Percentiles rank a stretch among this genome's conserved stretches.
phyloP scores from a whole-genome alignment of 257 asterid genomes.

The Penstemon eatonii region DNA sequence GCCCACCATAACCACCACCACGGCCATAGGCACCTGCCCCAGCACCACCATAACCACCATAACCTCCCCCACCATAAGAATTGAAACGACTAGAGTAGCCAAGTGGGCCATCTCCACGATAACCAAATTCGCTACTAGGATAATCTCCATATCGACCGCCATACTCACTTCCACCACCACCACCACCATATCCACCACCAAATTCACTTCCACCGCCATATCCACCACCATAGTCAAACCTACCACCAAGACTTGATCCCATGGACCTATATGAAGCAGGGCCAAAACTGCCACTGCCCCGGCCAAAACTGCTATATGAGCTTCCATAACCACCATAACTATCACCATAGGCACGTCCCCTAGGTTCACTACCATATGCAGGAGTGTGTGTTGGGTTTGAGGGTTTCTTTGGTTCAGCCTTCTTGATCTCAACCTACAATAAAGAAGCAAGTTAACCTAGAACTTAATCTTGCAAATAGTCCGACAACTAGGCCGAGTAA shows the following conservation, averaged over 20 bases:
- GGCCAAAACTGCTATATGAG: conserved; percentile 67
- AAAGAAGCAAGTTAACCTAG: conserved; percentile 97
- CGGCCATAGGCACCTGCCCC: conserved; percentile 84
- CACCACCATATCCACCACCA: conserved; percentile 82
- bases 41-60: conserved; percentile 66
- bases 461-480: conserved; percentile 47
- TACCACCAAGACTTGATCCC: conserved; percentile 76
- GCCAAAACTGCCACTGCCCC: conserved; percentile 83
- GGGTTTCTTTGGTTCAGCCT: conserved; percentile 99
- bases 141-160: conserved; percentile 87
- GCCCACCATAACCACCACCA: conserved; percentile 71
- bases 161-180: conserved; percentile 63
- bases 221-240: conserved; percentile 82
- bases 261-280: conserved; percentile 90
- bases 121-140: conserved; percentile 71
- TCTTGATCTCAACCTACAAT: conserved; percentile 99
- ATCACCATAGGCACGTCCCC: conserved; percentile 84
- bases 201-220: conserved; percentile 65
- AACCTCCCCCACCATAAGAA: conserved; percentile 70
- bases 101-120: conserved; percentile 75
- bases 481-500: conserved; percentile 42
- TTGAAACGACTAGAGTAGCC: conserved; percentile 78
- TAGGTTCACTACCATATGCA: conserved; percentile 87
- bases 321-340: conserved; percentile 70
- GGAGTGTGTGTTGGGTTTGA: conserved; percentile 85